These are phyloP conservation scores for Leccinum variicolor DNA, from an alignment of 768 basidiomycete species.

Conservation along the genomic window DNA sequence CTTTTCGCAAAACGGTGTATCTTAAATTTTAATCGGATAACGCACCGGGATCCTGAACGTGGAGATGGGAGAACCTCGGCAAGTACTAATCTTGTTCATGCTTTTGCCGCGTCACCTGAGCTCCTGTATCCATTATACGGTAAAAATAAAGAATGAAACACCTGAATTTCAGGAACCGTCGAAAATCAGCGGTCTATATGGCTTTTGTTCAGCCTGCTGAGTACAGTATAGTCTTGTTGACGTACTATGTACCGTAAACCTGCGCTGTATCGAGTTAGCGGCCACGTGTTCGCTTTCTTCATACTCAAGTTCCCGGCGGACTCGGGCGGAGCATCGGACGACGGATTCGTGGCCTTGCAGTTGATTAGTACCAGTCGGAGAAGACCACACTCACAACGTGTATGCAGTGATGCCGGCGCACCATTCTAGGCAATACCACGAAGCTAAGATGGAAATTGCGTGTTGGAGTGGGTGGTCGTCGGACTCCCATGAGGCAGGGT, in stretches of 20 bases:
- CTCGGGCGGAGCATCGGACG: neutral
- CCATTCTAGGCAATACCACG: neutral
- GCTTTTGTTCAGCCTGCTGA: neutral
- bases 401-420: neutral
- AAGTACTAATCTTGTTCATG: neutral
- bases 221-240: neutral
- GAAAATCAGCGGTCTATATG: neutral
- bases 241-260: neutral
- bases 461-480: neutral
- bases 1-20: neutral
- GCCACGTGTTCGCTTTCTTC: neutral
- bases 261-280: neutral
- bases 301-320: neutral
- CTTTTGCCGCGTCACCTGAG: neutral
- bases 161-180: neutral
- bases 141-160: neutral
- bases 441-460: conserved; percentile 15
- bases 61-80: neutral
- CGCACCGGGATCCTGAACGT: neutral
- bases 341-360: neutral
- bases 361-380: neutral
- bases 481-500: conserved; percentile 15
- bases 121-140: neutral
- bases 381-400: neutral
- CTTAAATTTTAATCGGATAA: neutral